phyloP scores from a whole-genome alignment of 371 early-diverging fungal genomes.

The Thermomucor indicae-seudaticae region DNA sequence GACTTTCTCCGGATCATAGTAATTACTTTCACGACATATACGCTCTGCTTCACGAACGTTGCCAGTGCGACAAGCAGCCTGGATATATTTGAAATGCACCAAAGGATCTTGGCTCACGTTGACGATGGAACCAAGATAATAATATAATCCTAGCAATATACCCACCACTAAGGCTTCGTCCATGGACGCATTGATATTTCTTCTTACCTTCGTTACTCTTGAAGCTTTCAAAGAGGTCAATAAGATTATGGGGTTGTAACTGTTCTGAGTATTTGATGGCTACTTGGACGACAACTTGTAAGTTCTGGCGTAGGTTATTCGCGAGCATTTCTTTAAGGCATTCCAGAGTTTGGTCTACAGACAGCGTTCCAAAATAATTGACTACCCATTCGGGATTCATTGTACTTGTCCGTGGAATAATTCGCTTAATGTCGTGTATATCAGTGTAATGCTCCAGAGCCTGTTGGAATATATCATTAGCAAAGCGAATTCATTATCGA shows the following conservation, averaged over 20 bases:
- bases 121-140: slow-evolving; percentile 92
- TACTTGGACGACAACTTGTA: slow-evolving; percentile 92
- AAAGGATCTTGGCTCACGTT: slow-evolving; percentile 92
- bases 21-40: slow-evolving; percentile 92
- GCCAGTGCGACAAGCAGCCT: slow-evolving; percentile 90
- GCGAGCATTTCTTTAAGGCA: slow-evolving; percentile 88
- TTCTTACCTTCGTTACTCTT: slow-evolving; percentile 87
- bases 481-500: not conserved
- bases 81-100: slow-evolving; percentile 97
- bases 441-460: slow-evolving; percentile 97
- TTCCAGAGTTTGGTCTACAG: slow-evolving; percentile 91
- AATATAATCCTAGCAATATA: slow-evolving; percentile 79
- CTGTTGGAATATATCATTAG: slow-evolving; percentile 13
- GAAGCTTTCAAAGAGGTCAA: slow-evolving; percentile 86
- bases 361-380: slow-evolving; percentile 89
- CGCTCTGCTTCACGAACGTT: slow-evolving; percentile 97
- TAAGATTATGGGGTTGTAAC: slow-evolving; percentile 81
- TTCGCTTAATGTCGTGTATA: slow-evolving; percentile 93
- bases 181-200: not conserved
- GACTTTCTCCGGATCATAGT: slow-evolving; percentile 95
- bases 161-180: too few species aligned
- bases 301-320: slow-evolving; percentile 87
- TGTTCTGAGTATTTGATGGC: slow-evolving; percentile 96
- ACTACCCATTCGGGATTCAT: slow-evolving; percentile 87
- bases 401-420: slow-evolving; percentile 85